Base-by-base conservation (phyloP, 148 eudicot species). In the Beta vulgaris region DNA sequence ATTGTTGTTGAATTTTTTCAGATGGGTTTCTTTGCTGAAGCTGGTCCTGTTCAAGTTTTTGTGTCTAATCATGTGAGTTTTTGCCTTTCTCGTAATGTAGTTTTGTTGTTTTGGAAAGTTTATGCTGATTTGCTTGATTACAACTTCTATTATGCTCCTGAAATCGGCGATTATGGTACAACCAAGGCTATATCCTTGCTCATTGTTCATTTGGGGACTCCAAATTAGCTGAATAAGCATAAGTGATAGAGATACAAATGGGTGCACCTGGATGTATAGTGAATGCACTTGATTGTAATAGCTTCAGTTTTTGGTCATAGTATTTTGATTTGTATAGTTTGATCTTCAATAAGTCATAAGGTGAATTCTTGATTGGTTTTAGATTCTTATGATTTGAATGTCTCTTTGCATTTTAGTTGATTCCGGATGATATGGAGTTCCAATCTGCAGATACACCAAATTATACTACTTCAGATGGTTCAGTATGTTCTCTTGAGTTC, bases 21-120 rank as follows among this genome's bases (percentile, higher is more conserved):
- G 98, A 94, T 94, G 98, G 98, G 98, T 8, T 94, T 94, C 80
- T 94, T 94, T 18, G 97, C 98, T 43, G 97, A 94, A 81, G 96
- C 96, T 7, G 98, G 97, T 36, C 98, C 98, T 28, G 98, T 94
- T 58, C 98, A 94, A 80, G 86, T 91, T 55, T 94, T 94, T 68
- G 98, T 94, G 32, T 94, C 98, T 19, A 90, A 88, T 81, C 98
- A 94, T 77, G 98, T 93, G 79, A 87, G 94, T 82, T 14, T 25
- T 71, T 43, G 34, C 34, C 2, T 71, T 53, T 63, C n/a, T 21
- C 14, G 72, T 23, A 34, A 53, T 53, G 66, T 66, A 4, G 14
- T 28, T 16, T 4, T 37, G 15, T 2, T 0, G 46, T 48, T 40
- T 10, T 3, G 11, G 3, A n/a, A n/a, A 34, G 11, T 18, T 64